Evolutionary conservation across 2,329 filamentous ascomycete genomes (phyloP).

Genomic region (Massarina eburnea): DNA sequence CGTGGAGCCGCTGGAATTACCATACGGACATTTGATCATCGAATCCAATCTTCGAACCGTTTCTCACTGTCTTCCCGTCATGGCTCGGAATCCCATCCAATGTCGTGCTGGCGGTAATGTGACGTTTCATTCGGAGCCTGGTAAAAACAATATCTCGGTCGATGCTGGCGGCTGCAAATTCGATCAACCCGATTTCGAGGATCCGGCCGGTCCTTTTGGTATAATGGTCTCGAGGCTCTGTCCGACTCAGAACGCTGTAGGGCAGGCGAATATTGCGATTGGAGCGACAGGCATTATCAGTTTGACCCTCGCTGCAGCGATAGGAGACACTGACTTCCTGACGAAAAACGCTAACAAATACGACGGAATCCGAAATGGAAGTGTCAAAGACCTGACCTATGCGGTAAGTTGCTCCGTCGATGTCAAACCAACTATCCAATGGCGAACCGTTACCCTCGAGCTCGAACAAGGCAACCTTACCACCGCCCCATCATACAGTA

Average conservation of each 20-base stretch:
- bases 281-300: constrained; percentile 4
- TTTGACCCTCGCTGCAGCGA: constrained; percentile 7
- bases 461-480: constrained; percentile 5
- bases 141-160: neutral
- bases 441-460: constrained; percentile 8
- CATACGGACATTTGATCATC: constrained; percentile 1
- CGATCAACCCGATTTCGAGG: constrained; percentile 1
- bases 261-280: constrained; percentile 4
- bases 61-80: constrained; percentile 9
- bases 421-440: constrained; percentile 6
- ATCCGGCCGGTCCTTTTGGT: constrained; percentile 4
- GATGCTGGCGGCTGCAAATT: constrained; percentile 5
- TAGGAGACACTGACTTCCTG: constrained; percentile 6
- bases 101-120: constrained; percentile 5
- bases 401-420: constrained; percentile 5
- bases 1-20: constrained; percentile 3
- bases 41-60: constrained; percentile 5
- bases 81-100: constrained; percentile 5
- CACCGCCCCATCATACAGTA: constrained; percentile 6
- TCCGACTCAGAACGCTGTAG: neutral
- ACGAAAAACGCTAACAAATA: constrained; percentile 3
- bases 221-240: constrained; percentile 7
- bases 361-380: constrained; percentile 1
- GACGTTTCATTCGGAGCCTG: neutral
- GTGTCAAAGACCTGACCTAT: constrained; percentile 1